phyloP scores from a whole-genome alignment of 2,329 filamentous ascomycete species.

The Aspergillus spinulosporus region DNA sequence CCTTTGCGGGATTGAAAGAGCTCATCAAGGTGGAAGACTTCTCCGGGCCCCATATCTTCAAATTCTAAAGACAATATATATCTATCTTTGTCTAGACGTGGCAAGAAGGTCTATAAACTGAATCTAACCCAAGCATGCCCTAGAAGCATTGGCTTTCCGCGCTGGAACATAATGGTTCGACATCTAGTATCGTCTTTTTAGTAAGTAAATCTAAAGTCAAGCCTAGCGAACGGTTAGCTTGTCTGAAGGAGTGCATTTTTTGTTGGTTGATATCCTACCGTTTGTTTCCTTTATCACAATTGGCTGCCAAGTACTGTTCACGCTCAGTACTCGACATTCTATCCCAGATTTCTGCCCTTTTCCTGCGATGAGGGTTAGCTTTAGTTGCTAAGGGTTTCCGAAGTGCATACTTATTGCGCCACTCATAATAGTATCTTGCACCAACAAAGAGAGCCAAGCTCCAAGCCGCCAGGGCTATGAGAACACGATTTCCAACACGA shows the following conservation, averaged over 20 bases:
- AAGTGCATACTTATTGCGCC: constrained; percentile 41
- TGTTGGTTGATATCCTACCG: constrained; percentile 32
- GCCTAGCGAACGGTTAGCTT: constrained; percentile 20
- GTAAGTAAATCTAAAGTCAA: constrained; percentile 42
- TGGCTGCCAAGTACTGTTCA: constrained; percentile 39
- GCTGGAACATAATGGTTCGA: not conserved
- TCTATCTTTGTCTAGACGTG: not conserved
- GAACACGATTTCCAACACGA: constrained; percentile 58
- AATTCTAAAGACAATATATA: not conserved
- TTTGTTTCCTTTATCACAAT: constrained; percentile 45
- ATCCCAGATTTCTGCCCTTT: constrained; percentile 40
- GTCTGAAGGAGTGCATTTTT: no score
- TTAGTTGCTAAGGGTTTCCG: not conserved
- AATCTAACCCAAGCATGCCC: not conserved
- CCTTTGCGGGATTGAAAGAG: no score
- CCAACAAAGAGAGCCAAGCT: constrained; percentile 53
- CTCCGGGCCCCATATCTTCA: not conserved
- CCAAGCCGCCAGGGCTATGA: constrained; percentile 55
- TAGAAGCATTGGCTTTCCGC: not conserved
- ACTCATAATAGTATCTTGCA: constrained; percentile 43
- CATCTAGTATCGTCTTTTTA: constrained; percentile 18
- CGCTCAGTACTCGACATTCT: constrained; percentile 42
- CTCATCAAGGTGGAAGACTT: no score
- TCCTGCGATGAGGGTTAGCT: constrained; percentile 23
- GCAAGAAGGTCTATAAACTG: not conserved